phyloP scores from a whole-genome alignment of 345 rosid species.

The Brassica carinata region DNA sequence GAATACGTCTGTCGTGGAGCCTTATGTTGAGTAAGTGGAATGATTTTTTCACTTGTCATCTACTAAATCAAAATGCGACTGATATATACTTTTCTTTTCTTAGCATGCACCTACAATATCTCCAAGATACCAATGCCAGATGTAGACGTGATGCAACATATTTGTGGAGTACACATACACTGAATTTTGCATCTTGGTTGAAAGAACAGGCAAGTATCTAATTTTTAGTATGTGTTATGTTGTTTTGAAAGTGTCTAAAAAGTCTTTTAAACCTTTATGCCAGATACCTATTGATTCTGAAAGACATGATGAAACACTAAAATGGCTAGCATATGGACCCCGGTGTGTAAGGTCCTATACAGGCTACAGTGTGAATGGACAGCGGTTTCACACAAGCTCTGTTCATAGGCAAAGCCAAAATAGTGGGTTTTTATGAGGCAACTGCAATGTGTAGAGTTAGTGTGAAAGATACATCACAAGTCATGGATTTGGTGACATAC shows the following conservation, averaged over 20 bases:
- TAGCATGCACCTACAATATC: not conserved
- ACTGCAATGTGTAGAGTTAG: not conserved
- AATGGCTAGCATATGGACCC: not conserved
- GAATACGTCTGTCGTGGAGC: not conserved
- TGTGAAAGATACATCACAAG: not conserved
- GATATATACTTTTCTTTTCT: not conserved
- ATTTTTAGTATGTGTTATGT: not conserved
- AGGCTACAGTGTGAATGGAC: not conserved
- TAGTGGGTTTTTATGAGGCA: not conserved
- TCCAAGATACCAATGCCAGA: not conserved
- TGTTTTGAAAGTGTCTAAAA: not conserved
- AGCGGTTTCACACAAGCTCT: not conserved
- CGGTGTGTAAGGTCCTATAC: not conserved
- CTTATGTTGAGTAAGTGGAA: conserved; percentile 3
- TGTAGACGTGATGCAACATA: not conserved
- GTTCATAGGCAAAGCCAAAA: not conserved
- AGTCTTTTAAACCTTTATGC: not conserved
- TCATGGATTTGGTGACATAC: not conserved
- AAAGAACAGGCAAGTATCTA: not conserved
- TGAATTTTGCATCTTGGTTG: not conserved
- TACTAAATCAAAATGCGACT: not conserved
- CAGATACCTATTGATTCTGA: not conserved
- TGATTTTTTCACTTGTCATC: not conserved
- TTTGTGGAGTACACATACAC: not conserved
- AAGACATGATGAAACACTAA: not conserved